Percentiles rank a stretch among this genome's conserved stretches.
Conservation (phyloP, 148 eudicot genomes). For the Tetragonia tetragonoides region DNA sequence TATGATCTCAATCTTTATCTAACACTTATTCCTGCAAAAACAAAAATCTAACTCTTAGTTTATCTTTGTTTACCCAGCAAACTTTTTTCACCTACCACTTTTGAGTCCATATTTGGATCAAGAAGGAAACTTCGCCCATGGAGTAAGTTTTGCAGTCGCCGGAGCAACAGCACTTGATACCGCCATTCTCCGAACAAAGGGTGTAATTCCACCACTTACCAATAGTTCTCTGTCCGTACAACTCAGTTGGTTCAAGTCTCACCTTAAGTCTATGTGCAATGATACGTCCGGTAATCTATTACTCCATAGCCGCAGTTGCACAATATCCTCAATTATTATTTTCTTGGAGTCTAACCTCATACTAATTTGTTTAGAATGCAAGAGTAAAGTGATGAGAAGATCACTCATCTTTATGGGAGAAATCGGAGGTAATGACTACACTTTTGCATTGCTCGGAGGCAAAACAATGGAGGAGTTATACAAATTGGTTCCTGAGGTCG, state of each 20-base stretch:
- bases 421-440: conserved; percentile 25
- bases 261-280: conserved; percentile 14
- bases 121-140: conserved; percentile 29
- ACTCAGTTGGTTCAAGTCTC: conserved; percentile 24
- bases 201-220: neutral
- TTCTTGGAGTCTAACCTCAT: too few species aligned
- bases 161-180: conserved; percentile 18
- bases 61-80: neutral
- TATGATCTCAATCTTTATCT: too few species aligned
- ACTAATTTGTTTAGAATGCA: conserved; percentile 5
- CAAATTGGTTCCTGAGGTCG: conserved; percentile 16
- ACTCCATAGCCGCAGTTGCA: too few species aligned
- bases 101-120: conserved; percentile 18
- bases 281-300: conserved; percentile 10
- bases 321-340: too few species aligned
- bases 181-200: neutral
- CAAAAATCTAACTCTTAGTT: too few species aligned
- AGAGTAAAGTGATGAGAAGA: neutral
- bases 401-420: conserved; percentile 31
- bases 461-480: conserved; percentile 10
- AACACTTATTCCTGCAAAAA: too few species aligned
- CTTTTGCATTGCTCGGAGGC: conserved; percentile 9
- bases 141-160: conserved; percentile 25
- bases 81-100: conserved; percentile 11
- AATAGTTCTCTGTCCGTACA: conserved; percentile 21